Evolutionary conservation across 148 eudicot species (phyloP), one percentile per base, ranked within the genome.

Genomic region (Heliamphora exappendiculata): DNA sequence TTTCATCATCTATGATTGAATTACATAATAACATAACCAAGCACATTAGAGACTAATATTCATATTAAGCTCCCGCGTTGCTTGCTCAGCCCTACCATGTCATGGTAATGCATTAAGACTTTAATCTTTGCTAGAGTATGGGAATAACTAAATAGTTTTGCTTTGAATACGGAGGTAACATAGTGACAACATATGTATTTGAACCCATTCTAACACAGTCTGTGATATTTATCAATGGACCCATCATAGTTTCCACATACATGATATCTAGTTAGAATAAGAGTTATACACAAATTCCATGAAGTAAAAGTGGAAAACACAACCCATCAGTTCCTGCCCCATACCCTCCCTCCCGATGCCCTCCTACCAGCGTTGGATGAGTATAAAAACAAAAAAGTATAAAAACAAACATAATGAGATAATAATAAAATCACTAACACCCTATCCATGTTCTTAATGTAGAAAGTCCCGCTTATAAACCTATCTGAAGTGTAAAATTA

Each of bases 71-170:
- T 59, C 44, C n/a, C 0, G 4, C 31, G 3, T 37, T 4, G 24
- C 63, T 54, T 53, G 75, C 63, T 72, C 47, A 72, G 29, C 63
- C 47, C 47, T n/a, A 28, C 33, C 19, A 19, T n/a, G 47, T 54
- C 75, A 36, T 54, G 67, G 26, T 57, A 3, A 36, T 53, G 29
- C 54, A 24, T 14, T 20, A 57, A 22, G 42, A 7, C 22, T 31
- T 71, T 16, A 47, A 31, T 50, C 8, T 33, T 28, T 31, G 20
- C 17, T 12, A 29, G 37, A 11, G 31, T 26, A 20, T 7, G 29
- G 59, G 1, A 59, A 59, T 59, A 11, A 26, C 14, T 5, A 62
- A 59, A 59, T 7, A 29, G 28, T 12, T 36, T 31, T 62, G 33
- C 45, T 53, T 72, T 44, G 44, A 37, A 72, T 51, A 36, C 24